Evolutionary conservation across 306 rosid genomes (phyloP).

Genomic region (Quercus rubra): DNA sequence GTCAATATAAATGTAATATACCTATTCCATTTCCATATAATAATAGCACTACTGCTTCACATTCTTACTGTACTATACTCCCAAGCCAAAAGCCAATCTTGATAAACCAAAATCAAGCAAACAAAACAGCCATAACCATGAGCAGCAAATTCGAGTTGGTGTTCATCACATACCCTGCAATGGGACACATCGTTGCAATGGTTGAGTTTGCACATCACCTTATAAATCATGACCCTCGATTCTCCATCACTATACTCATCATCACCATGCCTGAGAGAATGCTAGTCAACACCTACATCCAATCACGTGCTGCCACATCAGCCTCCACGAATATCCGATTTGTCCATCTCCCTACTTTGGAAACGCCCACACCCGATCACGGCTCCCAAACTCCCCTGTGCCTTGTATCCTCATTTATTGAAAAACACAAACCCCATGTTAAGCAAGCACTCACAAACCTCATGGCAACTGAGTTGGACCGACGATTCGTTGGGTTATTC

Average conservation of each 20-base stretch:
- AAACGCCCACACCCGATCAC: conserved; percentile 43
- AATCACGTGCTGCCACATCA: conserved; percentile 23
- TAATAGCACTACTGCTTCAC: too few relatives aligned
- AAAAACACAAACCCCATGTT: conserved; percentile 32
- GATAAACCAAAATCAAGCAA: background rate
- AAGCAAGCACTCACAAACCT: conserved; percentile 22
- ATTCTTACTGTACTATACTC: too few relatives aligned
- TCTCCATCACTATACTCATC: conserved; percentile 52
- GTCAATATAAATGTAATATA: too few relatives aligned
- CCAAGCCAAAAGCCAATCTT: too few relatives aligned
- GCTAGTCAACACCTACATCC: conserved; percentile 33
- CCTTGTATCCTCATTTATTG: conserved; percentile 20
- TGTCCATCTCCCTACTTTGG: conserved; percentile 37
- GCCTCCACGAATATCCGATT: conserved; percentile 26
- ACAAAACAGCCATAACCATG: background rate
- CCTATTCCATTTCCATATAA: too few relatives aligned
- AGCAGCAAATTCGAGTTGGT: conserved; percentile 31
- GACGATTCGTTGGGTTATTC: conserved; percentile 36
- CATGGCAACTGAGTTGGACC: conserved; percentile 8
- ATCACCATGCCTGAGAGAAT: conserved; percentile 39
- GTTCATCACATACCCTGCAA: conserved; percentile 44
- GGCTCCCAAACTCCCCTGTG: conserved; percentile 17
- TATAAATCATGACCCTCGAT: conserved; percentile 34
- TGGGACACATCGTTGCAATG: conserved; percentile 53
- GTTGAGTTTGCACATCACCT: conserved; percentile 58